Base-by-base conservation (phyloP, 352 stramenopile species). In the Proteromonas lacertae region DNA sequence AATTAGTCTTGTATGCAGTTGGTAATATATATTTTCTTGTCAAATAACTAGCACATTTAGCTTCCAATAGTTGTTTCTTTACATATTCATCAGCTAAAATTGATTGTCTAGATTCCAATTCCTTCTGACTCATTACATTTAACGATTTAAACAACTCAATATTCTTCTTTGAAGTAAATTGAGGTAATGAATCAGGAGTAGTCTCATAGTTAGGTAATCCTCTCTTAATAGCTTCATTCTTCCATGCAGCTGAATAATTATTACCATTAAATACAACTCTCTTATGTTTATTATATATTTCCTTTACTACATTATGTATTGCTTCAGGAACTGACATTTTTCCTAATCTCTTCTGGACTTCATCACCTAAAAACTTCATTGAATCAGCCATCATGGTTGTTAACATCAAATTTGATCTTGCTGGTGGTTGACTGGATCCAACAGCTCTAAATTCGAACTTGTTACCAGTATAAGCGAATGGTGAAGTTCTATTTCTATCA, bases 261-360 rank as follows among this genome's bases (percentile, higher is more conserved):
- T 80, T 57, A 19, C 66, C 66, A 47, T 77, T 80, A 58, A 80
- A 80, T 36, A 80, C 58, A 13, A 71, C 60, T 41, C 57, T 60
- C 53, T 54, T 66, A 50, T 68, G 52, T 42, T 69, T 59, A 19
- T 64, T 64, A 13, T 74, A 41, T 17, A 56, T 51, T 31, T 65
- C 47, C 23, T 54, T 52, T 18, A 66, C 60, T 35, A 71, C 44
- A 18, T 62, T 50, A 23, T 46, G 42, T 19, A 56, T 23, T 20
- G 51, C 35, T 20, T 48, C 50, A 29, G n/a, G n/a, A n/a, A n/a
- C n/a, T n/a, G n/a, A n/a, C n/a, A n/a, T n/a, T n/a, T n/a, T n/a
- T n/a, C n/a, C n/a, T n/a, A n/a, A n/a, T n/a, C 64, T 62, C 18
- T 41, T 49, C 32, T 76, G 60, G 32, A 75, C 66, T 9, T 35